These are phyloP conservation scores for Trichoderma polysporum DNA, from an alignment of 2,329 filamentous ascomycete genomes.

Conservation along the genomic window DNA sequence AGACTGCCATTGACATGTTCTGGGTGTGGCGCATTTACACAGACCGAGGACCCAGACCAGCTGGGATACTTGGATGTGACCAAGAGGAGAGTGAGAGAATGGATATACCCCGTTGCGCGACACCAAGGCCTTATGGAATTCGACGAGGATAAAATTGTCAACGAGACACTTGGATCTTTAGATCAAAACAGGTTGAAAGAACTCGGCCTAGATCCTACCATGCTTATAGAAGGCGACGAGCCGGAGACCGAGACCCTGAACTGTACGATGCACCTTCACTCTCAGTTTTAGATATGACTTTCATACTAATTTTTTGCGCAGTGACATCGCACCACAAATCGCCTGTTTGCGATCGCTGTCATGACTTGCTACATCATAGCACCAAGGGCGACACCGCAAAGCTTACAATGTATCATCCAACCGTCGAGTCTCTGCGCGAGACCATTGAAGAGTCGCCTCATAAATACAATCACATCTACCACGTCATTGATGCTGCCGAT, in stretches of 20 bases:
- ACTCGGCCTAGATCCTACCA: conserved; percentile 47
- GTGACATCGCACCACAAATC: conserved; percentile 32
- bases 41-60: conserved; percentile 50
- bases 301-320: conserved; percentile 8
- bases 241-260: conserved; percentile 20
- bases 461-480: conserved; percentile 91
- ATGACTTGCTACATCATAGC: conserved; percentile 75
- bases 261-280: conserved; percentile 1
- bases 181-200: conserved; percentile 43
- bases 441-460: conserved; percentile 87
- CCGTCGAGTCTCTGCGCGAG: conserved; percentile 74
- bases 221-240: conserved; percentile 36
- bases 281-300: background rate
- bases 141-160: conserved; percentile 49
- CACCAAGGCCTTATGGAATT: conserved; percentile 23
- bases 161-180: conserved; percentile 45
- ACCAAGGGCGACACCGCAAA: conserved; percentile 47
- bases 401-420: conserved; percentile 74
- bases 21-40: conserved; percentile 65
- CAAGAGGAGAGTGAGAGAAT: conserved; percentile 53
- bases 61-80: conserved; percentile 57
- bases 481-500: conserved; percentile 91
- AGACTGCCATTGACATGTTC: conserved; percentile 57
- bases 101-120: conserved; percentile 33
- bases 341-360: conserved; percentile 84